These are phyloP conservation scores for Candida sp. DNA, from an alignment of 1,139 yeast species.

Conservation along the genomic window DNA sequence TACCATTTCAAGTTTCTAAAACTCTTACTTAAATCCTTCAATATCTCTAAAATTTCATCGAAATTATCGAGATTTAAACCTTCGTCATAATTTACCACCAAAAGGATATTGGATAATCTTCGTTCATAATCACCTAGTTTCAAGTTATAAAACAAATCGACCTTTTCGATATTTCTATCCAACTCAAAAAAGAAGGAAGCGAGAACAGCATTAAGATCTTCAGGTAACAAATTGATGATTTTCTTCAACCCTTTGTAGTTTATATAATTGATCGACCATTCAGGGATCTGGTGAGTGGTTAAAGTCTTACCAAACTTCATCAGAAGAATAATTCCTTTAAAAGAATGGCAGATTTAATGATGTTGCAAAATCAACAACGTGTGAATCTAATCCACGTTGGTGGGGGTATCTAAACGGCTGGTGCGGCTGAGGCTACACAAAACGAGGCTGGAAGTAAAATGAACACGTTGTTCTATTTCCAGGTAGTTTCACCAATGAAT, in stretches of 20 bases:
- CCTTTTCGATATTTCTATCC: slow-evolving; percentile 80
- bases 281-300: slow-evolving; percentile 85
- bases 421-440: too few relatives aligned
- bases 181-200: slow-evolving; percentile 75
- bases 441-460: too few relatives aligned
- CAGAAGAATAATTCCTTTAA: too few relatives aligned
- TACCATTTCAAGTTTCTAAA: slow-evolving; percentile 88
- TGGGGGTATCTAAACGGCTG: too few relatives aligned
- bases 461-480: too few relatives aligned
- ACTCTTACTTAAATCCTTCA: slow-evolving; percentile 74
- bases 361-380: too few relatives aligned
- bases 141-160: slow-evolving; percentile 72
- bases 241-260: slow-evolving; percentile 85
- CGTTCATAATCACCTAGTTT: slow-evolving; percentile 74
- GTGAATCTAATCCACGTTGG: too few relatives aligned
- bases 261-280: slow-evolving; percentile 80
- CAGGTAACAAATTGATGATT: slow-evolving; percentile 51
- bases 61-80: slow-evolving; percentile 53
- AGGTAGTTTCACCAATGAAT: too few relatives aligned
- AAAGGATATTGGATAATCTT: slow-evolving; percentile 51
- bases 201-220: slow-evolving; percentile 33
- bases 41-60: slow-evolving; percentile 72
- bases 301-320: slow-evolving; percentile 90
- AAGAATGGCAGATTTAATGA: too few relatives aligned
- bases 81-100: slow-evolving; percentile 25